A percentile compares a stretch with the other conserved stretches of the same genome.
Conservation (phyloP, 441 rosid genomes). For the Gossypium gossypioides region DNA sequence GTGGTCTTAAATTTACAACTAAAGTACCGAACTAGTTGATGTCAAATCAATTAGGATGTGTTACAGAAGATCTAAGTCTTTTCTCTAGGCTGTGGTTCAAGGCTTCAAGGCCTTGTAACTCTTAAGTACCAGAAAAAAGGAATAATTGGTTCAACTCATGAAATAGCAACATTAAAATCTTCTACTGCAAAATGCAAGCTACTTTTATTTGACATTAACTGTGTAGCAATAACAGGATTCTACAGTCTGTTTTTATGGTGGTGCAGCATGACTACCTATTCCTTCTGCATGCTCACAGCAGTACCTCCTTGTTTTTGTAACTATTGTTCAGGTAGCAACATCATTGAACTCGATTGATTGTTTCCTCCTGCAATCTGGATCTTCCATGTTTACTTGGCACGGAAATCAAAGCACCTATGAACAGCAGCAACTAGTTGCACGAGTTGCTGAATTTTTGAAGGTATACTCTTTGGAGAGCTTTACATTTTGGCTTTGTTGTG, state of each 20-base stretch:
- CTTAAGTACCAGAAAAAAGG: not conserved
- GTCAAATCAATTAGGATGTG: not conserved
- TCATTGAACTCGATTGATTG: slow-evolving; percentile 80
- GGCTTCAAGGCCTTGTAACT: not conserved
- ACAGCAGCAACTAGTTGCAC: slow-evolving; percentile 71
- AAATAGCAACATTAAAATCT: not conserved
- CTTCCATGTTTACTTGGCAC: slow-evolving; percentile 82
- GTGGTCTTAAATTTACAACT: not conserved
- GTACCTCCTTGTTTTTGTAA: not conserved
- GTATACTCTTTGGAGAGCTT: slow-evolving; percentile 24
- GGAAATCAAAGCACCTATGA: slow-evolving; percentile 89
- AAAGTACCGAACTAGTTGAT: not conserved
- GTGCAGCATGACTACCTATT: not conserved
- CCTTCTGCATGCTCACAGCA: slow-evolving; percentile 5
- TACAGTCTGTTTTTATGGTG: slow-evolving; percentile 1
- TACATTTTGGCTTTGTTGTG: slow-evolving; percentile 7
- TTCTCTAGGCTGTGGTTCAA: not conserved
- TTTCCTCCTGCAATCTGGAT: slow-evolving; percentile 96
- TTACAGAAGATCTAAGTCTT: not conserved
- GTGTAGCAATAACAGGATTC: not conserved
- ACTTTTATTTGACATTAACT: not conserved
- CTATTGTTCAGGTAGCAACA: slow-evolving; percentile 60
- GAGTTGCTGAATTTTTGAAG: slow-evolving; percentile 86
- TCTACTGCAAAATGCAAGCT: not conserved
- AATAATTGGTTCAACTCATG: not conserved